Percentiles rank a stretch among this genome's conserved stretches.
Conservation (phyloP, 306 rosid genomes). For the Cucurbita maxima region DNA sequence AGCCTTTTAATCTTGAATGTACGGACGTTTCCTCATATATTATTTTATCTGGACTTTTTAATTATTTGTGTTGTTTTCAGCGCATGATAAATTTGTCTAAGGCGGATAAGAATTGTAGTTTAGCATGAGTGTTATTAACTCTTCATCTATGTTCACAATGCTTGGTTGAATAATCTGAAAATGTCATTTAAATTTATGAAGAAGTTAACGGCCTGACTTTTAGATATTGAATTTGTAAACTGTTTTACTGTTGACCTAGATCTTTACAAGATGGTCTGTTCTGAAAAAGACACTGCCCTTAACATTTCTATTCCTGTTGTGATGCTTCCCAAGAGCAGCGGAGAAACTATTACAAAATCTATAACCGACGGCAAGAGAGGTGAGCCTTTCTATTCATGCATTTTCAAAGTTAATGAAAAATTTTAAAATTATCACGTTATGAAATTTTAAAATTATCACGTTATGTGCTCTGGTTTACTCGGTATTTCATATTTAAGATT, state of each 20-base stretch:
- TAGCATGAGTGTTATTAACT: background rate
- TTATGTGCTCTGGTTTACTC: background rate
- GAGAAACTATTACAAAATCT: slow-evolving; percentile 34
- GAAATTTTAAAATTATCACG: background rate
- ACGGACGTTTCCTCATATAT: background rate
- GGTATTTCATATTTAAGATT: background rate
- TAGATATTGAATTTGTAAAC: background rate
- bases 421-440: background rate
- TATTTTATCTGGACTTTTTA: background rate
- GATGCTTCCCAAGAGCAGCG: slow-evolving; percentile 40
- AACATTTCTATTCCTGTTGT: slow-evolving; percentile 62
- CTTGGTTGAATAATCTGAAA: background rate
- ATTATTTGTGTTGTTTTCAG: background rate
- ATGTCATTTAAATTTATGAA: background rate
- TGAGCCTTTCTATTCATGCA: slow-evolving; percentile 14
- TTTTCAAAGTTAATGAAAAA: background rate
- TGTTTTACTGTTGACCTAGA: slow-evolving; percentile 26
- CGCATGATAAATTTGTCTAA: background rate
- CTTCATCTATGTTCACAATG: background rate
- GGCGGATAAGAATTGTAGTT: background rate
- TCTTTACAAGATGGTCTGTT: slow-evolving; percentile 50
- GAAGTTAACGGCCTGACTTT: background rate
- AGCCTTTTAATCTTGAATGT: background rate
- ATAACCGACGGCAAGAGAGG: slow-evolving; percentile 42
- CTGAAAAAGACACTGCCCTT: slow-evolving; percentile 21